Base-by-base conservation (phyloP, 148 eudicot species). In the Chenopodium suecicum region DNA sequence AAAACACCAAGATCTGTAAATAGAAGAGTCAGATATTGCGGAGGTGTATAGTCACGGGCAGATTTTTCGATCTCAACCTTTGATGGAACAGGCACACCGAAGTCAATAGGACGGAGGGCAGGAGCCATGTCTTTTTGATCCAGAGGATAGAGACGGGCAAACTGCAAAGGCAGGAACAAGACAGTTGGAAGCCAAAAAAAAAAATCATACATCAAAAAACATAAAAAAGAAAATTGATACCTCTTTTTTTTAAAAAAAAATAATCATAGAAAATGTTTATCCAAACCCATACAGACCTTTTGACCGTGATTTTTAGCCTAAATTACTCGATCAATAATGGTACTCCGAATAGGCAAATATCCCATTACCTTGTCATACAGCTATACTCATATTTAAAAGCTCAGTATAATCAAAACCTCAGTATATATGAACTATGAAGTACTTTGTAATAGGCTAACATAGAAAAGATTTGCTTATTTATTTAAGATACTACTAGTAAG, bases 91-190 rank as follows among this genome's bases (percentile, higher is more conserved):
- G 98, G 98, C 46, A 95, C 98, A 23, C 99, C 99, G 82, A 95
- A 95, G 80, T 95, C 99, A 52, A 95, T 92, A 2, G 98, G 98
- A 20, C 97, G 99, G 79, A 93, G 72, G 23, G 99, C 99, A 47
- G 99, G 99, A 19, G 90, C 92, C 98, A 95, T 88, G 88, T 94
- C 99, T 83, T 95, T 95, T 80, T 95, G 99, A 85, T 95, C 99
- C 86, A 95, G 78, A 14, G 99, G 99, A 84, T 95, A 95, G 7
- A 95, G 91, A 9, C 99, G 94, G 74, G 99, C 99, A 91, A 95
- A 95, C 99, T 95, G 90, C 88, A 90, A 76, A 64, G 7, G 50
- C 13, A 76, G 58, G 9, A 80, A 60, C 4, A 34, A 5, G 19
- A 75, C 78, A 72, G 22, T 27, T 31, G 32, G 32, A 31, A 31